Base-by-base conservation (phyloP, 306 rosid genomes). In the Castanopsis chinensis region DNA sequence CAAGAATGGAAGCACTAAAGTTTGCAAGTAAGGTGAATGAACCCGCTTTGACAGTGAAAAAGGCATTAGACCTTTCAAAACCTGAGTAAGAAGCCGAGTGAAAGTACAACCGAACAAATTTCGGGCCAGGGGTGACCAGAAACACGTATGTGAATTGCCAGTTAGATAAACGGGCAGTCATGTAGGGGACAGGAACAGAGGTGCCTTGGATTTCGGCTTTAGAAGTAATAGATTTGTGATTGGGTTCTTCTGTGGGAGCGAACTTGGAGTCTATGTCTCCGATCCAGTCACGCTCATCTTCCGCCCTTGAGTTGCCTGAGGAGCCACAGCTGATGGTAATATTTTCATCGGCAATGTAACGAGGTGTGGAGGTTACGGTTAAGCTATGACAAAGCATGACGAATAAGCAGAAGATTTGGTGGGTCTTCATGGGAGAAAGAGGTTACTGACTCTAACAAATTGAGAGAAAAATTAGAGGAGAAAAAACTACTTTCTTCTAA, bases 51-150 rank as follows among this genome's bases (percentile, higher is more conserved):
- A 63, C 41, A 2, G 69, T 63, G 37, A 63, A 63, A 15, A 4
- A 28, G 20, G 14, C 69, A 0, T 11, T 63, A 14, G 35, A 28
- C 37, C 0, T 14, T 5, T 13, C 20, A 28, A 63, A 28, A 28
- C 37, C 69, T n/a, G 20, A 28, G 76, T 72, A 72, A 10, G 59
- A 4, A 52, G 60, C 60, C 3, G 76, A 3, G 45, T 72, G 52
- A 17, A 72, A 72, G 76, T 72, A 4, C 61, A 72, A 52, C 15
- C 76, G 37, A 30, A 72, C 41, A 13, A 72, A 72, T 55, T 72
- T 72, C 0, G 63, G 76, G 27, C 76, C 76, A 14, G 76, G 32
- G 10, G 20, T 72, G 33, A 72, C 63, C 3, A 14, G 76, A 23
- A 72, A 49, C 41, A 2, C 23, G 27, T 72, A 72, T 5, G 27